Base-by-base conservation (phyloP, 2,329 filamentous ascomycete genomes). In the Juglanconis juglandina region DNA sequence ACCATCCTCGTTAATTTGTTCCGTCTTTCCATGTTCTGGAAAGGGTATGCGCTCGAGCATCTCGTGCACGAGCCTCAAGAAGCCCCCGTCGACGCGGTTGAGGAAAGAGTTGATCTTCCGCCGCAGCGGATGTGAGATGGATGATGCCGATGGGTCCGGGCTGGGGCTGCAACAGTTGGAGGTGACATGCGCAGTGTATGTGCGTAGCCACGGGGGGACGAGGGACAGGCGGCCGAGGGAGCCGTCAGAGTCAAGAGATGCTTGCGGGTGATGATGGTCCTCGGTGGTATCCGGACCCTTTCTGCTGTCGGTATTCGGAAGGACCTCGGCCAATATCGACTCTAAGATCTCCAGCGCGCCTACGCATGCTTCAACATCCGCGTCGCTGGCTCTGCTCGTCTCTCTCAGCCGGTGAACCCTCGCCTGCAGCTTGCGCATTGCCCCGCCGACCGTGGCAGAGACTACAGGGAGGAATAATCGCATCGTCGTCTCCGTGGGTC, bases 61-160 rank as follows among this genome's bases (percentile, higher is more conserved):
- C 3, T 68, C 68, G 48, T 76, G 72, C 2, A 79, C 67, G 1
- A 77, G 60, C 1, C 56, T 66, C 0, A 79, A 63, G 37, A 67
- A 79, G 0, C 68, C 63, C 1, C 63, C 59, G 0, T 75, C 73
- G 0, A 70, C 72, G 30, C 72, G 71, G 63, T 78, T 77, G 3
- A 79, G 42, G n/a, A 77, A 77, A 2, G 75, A 70, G 66, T 74
- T 76, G 47, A 78, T 70, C 0, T 67, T 72, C 2, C 77, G 67
- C 6, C 76, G 69, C 1, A 74, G 67, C 0, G 73, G 67, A 3
- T 66, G 69, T 1, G 72, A 72, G 5, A 69, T 65, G 10, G 65
- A 59, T 58, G 70, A 52, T 17, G 13, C 35, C 24, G 24, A 24
- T 24, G 24, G 24, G 24, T 24, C 2, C 2, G 24, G 24, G 24